These are phyloP conservation scores for Lentinula lateritia DNA, from an alignment of 768 basidiomycete species.

Conservation along the genomic window DNA sequence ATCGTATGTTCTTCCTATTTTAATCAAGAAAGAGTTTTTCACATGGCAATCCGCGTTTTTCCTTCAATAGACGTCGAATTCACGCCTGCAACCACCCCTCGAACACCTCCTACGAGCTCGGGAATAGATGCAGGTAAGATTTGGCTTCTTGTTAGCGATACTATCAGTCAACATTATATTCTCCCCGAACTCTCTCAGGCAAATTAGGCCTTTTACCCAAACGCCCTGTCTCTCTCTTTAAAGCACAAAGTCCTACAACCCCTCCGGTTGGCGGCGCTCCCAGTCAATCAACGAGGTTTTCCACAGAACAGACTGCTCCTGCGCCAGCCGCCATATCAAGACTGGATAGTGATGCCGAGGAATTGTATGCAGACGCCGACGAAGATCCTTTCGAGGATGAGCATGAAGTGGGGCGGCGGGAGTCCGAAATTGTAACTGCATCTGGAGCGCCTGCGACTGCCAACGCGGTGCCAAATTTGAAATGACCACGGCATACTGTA, in stretches of 20 bases:
- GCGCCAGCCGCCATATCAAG: conserved; percentile 9
- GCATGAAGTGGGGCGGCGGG: neutral
- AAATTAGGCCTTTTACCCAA: conserved; percentile 72
- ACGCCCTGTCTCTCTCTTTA: conserved; percentile 60
- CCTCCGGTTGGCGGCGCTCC: conserved; percentile 8
- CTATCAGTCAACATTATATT: neutral
- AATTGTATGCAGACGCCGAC: conserved; percentile 53
- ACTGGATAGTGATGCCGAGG: conserved; percentile 36
- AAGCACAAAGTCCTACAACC: conserved; percentile 18
- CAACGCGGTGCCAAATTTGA: too few species aligned
- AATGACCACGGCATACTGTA: too few species aligned
- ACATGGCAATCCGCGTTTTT: neutral
- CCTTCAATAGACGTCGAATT: neutral
- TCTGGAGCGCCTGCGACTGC: neutral
- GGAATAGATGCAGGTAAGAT: conserved; percentile 28
- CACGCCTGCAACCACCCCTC: conserved; percentile 1
- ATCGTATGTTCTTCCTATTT: neutral
- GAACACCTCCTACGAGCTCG: conserved; percentile 16
- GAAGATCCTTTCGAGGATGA: conserved; percentile 68
- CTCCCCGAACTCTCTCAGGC: conserved; percentile 24
- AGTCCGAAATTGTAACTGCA: neutral
- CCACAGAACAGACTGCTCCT: neutral
- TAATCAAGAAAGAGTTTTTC: neutral
- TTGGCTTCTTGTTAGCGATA: too few species aligned
- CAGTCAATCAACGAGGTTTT: neutral